Evolutionary conservation across 1,284 basidiomycete genomes (phyloP), one percentile per base, ranked within the genome.

Genomic region (Phaffia rhodozyma): DNA sequence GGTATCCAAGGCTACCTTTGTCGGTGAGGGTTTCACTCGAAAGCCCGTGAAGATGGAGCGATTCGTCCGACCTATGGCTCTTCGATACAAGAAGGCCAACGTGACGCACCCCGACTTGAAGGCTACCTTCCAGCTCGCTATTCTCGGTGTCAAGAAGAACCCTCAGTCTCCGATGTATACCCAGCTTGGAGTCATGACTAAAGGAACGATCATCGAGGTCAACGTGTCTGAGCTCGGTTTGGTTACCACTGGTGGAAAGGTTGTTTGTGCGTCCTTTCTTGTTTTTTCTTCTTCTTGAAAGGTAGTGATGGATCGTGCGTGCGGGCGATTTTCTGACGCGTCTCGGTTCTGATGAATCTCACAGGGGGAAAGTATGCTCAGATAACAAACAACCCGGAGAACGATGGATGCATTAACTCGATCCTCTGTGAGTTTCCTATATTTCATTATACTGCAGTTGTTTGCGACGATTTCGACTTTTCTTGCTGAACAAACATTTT

Each of bases 41-140:
- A 98, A 98, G 76, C 96, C 96, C 0, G 93, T 97, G 65, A 99
- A 99, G 80, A 89, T 98, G 84, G 96, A 99, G 79, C 83, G 96
- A 56, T 99, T 99, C 76, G 86, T 99, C 66, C 82, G 96, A 66
- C 96, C 96, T 11, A 97, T 96, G 88, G 96, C 91, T 49, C 77
- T 99, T 71, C 86, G 96, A 63, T 93, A 91, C 79, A 97, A 93
- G 78, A 97, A 97, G 78, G 96, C 92, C 2, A 97, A 98, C 72
- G 92, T 98, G 23, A 98, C 96, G 13, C 96, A 99, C 81, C 94
- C 94, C 68, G 92, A 97, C 72, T 79, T 97, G 64, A 97, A 97
- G 77, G 94, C 94, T 11, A 98, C 96, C 0, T 99, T 99, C 84
- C 96, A 98, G 76, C 80, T 99, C 2, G 92, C 96, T 68, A 98